Percentiles rank a stretch among this genome's conserved stretches.
Evolutionary conservation across 768 basidiomycete species (phyloP).

Genomic region (Xerocomellus amylosporus): DNA sequence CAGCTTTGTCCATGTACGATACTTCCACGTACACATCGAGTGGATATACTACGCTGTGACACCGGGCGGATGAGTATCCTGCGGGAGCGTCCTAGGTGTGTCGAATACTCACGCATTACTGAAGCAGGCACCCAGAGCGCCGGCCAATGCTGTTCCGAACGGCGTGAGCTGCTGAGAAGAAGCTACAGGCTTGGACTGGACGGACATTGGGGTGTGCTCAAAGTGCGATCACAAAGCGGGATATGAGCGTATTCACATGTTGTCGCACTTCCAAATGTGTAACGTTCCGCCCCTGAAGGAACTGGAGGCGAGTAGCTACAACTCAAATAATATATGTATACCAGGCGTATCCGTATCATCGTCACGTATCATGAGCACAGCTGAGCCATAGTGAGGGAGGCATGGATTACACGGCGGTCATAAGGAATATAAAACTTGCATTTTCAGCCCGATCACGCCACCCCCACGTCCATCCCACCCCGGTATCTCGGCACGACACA

Average conservation of each 20-base stretch:
- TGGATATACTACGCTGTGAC: constrained; percentile 81
- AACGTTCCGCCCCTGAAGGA: too few relatives aligned
- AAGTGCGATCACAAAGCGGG: not conserved
- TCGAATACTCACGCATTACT: constrained; percentile 74
- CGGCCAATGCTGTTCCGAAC: constrained; percentile 85
- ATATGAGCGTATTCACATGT: constrained; percentile 2
- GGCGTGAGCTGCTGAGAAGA: constrained; percentile 72
- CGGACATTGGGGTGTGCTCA: constrained; percentile 30
- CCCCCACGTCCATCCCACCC: constrained; percentile 72
- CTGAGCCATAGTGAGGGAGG: too few relatives aligned
- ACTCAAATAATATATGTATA: too few relatives aligned
- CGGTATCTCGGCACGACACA: constrained; percentile 62
- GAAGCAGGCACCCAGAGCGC: constrained; percentile 91
- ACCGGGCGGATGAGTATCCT: not conserved
- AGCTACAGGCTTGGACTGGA: constrained; percentile 47
- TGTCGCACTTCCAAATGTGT: not conserved
- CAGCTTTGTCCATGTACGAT: not conserved
- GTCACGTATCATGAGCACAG: too few relatives aligned
- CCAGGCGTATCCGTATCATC: too few relatives aligned
- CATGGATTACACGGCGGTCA: constrained; percentile 1
- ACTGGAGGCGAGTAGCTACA: too few relatives aligned
- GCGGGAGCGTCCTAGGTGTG: constrained; percentile 1
- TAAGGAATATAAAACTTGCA: constrained; percentile 32
- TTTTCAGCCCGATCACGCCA: constrained; percentile 62
- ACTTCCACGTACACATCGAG: constrained; percentile 74